A percentile compares a stretch with the other conserved stretches of the same genome.
phyloP scores from a whole-genome alignment of 371 early-diverging fungal species.

The Thermomucor indicae-seudaticae region DNA sequence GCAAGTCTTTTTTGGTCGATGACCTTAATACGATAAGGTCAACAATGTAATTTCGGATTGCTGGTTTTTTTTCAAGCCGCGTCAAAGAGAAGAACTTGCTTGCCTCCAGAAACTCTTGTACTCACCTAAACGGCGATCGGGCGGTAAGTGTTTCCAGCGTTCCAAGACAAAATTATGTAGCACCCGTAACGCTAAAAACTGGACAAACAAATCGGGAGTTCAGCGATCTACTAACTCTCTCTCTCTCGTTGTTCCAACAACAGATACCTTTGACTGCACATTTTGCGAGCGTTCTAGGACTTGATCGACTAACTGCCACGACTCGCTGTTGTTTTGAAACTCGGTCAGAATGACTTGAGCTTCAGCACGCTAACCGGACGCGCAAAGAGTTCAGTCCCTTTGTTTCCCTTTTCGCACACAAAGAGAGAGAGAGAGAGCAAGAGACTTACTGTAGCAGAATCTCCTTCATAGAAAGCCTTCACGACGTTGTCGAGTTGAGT shows the following conservation, averaged over 20 bases:
- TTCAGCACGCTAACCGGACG: not conserved
- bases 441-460: not conserved
- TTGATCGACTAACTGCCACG: not conserved
- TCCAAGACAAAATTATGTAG: not conserved
- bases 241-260: not conserved
- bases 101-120: not conserved
- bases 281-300: not conserved
- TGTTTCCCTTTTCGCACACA: not conserved
- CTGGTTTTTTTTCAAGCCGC: not conserved
- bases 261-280: not conserved
- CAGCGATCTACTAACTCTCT: not conserved
- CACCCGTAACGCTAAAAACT: not conserved
- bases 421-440: not conserved
- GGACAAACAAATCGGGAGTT: not conserved
- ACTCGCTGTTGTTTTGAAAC: not conserved
- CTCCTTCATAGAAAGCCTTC: not conserved
- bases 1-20: not conserved
- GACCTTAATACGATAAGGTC: not conserved
- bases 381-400: not conserved
- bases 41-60: not conserved
- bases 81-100: not conserved
- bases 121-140: not conserved
- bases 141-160: not conserved
- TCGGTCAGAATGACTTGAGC: not conserved
- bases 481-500: not conserved